Evolutionary conservation across 176 grass and related monocot species (phyloP).

Genomic region (Neostapfia colusana): DNA sequence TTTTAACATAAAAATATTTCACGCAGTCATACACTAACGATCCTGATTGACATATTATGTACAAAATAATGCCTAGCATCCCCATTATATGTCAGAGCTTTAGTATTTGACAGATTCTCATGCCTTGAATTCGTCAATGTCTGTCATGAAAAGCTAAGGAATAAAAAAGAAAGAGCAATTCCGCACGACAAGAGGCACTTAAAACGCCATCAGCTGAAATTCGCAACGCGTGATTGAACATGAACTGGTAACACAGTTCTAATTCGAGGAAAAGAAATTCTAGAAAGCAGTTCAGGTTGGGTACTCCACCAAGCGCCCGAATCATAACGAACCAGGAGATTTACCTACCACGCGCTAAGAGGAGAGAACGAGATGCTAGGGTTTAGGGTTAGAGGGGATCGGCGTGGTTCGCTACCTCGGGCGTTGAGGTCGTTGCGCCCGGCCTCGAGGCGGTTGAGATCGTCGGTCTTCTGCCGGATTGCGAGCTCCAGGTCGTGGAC

Average conservation of each 20-base stretch:
- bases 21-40: not conserved
- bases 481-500: conserved; percentile 74
- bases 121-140: not conserved
- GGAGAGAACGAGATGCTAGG: not conserved
- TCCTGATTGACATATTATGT: not conserved
- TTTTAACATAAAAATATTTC: not conserved
- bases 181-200: not conserved
- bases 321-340: not conserved
- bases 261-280: not conserved
- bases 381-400: conserved; percentile 8
- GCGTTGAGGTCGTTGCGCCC: conserved; percentile 90
- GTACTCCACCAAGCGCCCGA: not conserved
- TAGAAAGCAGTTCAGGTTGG: not conserved
- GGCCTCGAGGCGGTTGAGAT: conserved; percentile 83
- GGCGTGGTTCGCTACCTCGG: conserved; percentile 49
- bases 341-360: not conserved
- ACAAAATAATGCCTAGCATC: not conserved
- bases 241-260: not conserved
- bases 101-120: not conserved
- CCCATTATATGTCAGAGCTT: not conserved
- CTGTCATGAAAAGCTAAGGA: not conserved
- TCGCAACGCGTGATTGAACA: not conserved
- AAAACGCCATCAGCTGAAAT: not conserved
- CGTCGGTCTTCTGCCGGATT: conserved; percentile 62
- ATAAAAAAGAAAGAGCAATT: not conserved